phyloP scores from a whole-genome alignment of 2,329 filamentous ascomycete genomes.

The Sporothrix pallida region DNA sequence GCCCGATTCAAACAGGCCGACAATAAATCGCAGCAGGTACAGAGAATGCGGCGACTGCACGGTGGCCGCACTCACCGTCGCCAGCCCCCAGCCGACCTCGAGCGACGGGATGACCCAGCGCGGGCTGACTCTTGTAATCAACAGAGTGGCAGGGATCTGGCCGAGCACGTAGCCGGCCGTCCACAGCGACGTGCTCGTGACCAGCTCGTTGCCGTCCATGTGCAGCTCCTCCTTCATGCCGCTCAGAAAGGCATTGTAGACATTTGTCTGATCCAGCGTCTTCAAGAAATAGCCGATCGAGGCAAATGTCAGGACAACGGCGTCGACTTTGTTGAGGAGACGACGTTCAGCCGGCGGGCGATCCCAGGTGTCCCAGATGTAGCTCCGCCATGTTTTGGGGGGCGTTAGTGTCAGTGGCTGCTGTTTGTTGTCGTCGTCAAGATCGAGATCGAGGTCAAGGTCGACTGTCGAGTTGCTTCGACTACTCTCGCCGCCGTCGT shows the following conservation, averaged over 20 bases:
- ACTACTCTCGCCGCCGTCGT: not conserved
- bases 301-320: constrained; percentile 46
- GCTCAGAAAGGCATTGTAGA: constrained; percentile 56
- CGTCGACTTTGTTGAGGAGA: constrained; percentile 47
- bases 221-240: constrained; percentile 55
- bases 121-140: constrained; percentile 40
- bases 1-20: constrained; percentile 58
- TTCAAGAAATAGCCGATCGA: constrained; percentile 47
- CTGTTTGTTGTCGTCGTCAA: not conserved
- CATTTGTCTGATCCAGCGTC: constrained; percentile 49
- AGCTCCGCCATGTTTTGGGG: constrained; percentile 46
- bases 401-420: not conserved
- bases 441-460: not conserved
- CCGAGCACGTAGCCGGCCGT: constrained; percentile 42
- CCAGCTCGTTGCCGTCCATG: constrained; percentile 50
- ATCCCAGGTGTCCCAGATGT: constrained; percentile 48
- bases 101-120: constrained; percentile 44
- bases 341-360: constrained; percentile 44
- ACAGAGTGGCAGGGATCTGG: constrained; percentile 41
- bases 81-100: constrained; percentile 44
- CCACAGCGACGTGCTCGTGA: constrained; percentile 45
- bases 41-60: constrained; percentile 43
- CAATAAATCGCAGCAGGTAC: constrained; percentile 58
- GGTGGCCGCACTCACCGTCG: constrained; percentile 38
- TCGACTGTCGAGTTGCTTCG: constrained; percentile 19